A percentile compares a stretch with the other conserved stretches of the same genome.
Evolutionary conservation across 2,329 filamentous ascomycete species (phyloP).

Genomic region (Scedosporium minutisporum): DNA sequence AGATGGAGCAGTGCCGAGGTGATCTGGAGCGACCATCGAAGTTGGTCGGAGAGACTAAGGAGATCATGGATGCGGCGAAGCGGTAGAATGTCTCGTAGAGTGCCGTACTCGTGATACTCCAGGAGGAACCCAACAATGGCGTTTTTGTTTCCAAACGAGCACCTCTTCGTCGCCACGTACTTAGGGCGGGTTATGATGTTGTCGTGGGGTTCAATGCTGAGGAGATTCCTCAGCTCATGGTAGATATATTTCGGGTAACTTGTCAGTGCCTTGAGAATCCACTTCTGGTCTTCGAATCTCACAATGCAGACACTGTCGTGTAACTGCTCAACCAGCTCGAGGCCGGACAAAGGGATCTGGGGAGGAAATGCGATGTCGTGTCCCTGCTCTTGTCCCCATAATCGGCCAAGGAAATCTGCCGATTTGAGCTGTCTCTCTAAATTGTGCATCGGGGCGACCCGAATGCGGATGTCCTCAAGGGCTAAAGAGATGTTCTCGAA

Average conservation of each 20-base stretch:
- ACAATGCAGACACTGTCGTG: constrained; percentile 52
- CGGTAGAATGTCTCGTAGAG: constrained; percentile 45
- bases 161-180: constrained; percentile 46
- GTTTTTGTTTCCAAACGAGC: constrained; percentile 44
- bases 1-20: constrained; percentile 41
- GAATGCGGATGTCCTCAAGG: constrained; percentile 33
- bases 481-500: constrained; percentile 40
- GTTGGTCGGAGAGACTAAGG: constrained; percentile 32
- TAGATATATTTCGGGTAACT: constrained; percentile 51
- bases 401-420: constrained; percentile 25
- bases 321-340: constrained; percentile 43
- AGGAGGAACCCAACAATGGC: constrained; percentile 49
- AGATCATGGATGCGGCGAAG: constrained; percentile 35
- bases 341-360: constrained; percentile 35
- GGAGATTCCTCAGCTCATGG: constrained; percentile 48
- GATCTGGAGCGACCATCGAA: constrained; percentile 45
- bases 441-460: constrained; percentile 38
- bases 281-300: constrained; percentile 27
- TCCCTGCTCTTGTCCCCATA: constrained; percentile 39
- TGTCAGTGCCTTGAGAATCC: constrained; percentile 49
- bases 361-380: constrained; percentile 30
- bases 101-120: constrained; percentile 42
- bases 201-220: constrained; percentile 39
- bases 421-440: constrained; percentile 44
- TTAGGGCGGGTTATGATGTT: constrained; percentile 42